Percentiles rank a stretch among this genome's conserved stretches.
These are phyloP conservation scores for Ascochyta lentis DNA, from an alignment of 2,329 filamentous ascomycete species.

Conservation along the genomic window DNA sequence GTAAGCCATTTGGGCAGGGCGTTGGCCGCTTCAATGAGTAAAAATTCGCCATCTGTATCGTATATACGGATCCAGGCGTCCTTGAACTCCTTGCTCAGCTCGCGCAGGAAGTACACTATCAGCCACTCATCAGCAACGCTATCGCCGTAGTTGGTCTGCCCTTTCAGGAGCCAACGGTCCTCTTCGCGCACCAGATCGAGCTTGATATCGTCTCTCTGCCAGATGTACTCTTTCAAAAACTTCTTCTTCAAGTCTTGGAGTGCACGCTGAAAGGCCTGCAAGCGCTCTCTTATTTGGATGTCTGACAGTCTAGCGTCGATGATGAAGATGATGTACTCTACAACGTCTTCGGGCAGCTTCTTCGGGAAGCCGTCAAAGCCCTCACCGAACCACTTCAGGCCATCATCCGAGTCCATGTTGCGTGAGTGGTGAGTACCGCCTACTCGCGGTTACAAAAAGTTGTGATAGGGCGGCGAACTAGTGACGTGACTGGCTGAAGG, in stretches of 20 bases:
- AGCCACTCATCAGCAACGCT: slow-evolving; percentile 98
- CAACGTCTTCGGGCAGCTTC: slow-evolving; percentile 78
- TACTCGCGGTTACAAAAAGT: slow-evolving; percentile 39
- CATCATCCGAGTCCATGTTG: slow-evolving; percentile 50
- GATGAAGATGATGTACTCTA: slow-evolving; percentile 83
- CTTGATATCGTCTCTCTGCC: slow-evolving; percentile 87
- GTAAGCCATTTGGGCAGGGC: slow-evolving; percentile 88
- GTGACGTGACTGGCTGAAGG: slow-evolving; percentile 28
- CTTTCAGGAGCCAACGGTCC: slow-evolving; percentile 69
- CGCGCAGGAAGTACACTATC: slow-evolving; percentile 85
- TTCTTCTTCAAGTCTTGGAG: slow-evolving; percentile 68
- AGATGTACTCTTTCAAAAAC: slow-evolving; percentile 85
- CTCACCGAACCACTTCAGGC: slow-evolving; percentile 70
- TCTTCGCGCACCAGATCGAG: slow-evolving; percentile 68
- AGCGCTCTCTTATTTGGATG: slow-evolving; percentile 65
- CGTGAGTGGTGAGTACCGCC: slow-evolving; percentile 6
- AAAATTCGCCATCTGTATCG: slow-evolving; percentile 93
- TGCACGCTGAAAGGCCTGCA: slow-evolving; percentile 76
- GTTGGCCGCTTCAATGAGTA: slow-evolving; percentile 91
- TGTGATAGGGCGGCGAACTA: slow-evolving; percentile 23
- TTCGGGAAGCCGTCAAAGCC: slow-evolving; percentile 71
- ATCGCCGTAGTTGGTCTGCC: slow-evolving; percentile 87
- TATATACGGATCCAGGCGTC: slow-evolving; percentile 82
- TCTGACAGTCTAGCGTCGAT: slow-evolving; percentile 64
- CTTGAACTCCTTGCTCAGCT: slow-evolving; percentile 75